A percentile compares a stretch with the other conserved stretches of the same genome.
Evolutionary conservation across 129 eudicot genomes (phyloP).

Genomic region (Pseudognaphalium luteoalbum): DNA sequence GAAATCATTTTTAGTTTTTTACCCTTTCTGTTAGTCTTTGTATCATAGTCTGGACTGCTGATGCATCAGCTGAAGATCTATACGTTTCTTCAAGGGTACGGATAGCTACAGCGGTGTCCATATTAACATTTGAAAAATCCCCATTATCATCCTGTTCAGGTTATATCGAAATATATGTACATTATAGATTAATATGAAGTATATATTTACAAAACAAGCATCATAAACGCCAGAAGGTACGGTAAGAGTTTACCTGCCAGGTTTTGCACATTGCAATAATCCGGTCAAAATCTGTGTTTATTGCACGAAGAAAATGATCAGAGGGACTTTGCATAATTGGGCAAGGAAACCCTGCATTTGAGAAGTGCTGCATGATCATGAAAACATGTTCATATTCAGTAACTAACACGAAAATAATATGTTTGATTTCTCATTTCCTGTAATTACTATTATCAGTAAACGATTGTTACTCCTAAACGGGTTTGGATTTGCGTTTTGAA

Average conservation of each 20-base stretch:
- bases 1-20: background rate
- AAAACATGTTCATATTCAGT: slow-evolving; percentile 1
- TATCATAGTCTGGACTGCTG: slow-evolving; percentile 83
- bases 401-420: background rate
- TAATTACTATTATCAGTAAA: background rate
- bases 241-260: slow-evolving; percentile 66
- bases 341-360: slow-evolving; percentile 98
- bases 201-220: background rate
- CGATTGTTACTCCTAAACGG: background rate
- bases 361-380: slow-evolving; percentile 65
- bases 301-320: slow-evolving; percentile 93
- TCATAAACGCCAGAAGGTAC: background rate
- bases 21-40: slow-evolving; percentile 72
- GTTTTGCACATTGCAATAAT: slow-evolving; percentile 91
- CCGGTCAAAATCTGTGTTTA: slow-evolving; percentile 86
- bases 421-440: background rate
- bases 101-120: slow-evolving; percentile 93
- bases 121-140: slow-evolving; percentile 81
- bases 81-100: slow-evolving; percentile 95
- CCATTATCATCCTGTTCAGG: slow-evolving; percentile 38
- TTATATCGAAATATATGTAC: background rate
- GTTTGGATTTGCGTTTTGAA: background rate
- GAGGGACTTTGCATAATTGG: slow-evolving; percentile 99
- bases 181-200: background rate
- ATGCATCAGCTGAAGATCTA: slow-evolving; percentile 83